A percentile compares a stretch with the other conserved stretches of the same genome.
Conservation (phyloP, 306 rosid genomes). For the Citrullus colocynthis region DNA sequence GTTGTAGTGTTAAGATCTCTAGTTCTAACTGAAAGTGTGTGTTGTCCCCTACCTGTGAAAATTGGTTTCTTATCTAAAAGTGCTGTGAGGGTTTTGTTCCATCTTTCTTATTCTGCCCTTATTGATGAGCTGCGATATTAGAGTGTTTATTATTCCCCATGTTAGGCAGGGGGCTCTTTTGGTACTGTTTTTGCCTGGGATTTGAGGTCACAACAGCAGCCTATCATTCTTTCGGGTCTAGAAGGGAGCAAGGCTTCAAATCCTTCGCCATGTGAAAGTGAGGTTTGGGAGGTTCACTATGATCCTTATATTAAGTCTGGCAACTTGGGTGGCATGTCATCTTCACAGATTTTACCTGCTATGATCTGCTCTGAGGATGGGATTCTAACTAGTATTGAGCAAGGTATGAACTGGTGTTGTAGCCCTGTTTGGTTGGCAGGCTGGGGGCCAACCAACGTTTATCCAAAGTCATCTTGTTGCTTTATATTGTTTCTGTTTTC, state of each 20-base stretch:
- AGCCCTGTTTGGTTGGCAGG: not conserved
- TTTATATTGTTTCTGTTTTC: not conserved
- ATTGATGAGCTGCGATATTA: not conserved
- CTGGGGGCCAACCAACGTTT: not conserved
- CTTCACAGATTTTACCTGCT: conserved; percentile 61
- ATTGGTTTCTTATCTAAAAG: not conserved
- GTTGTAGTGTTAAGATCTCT: not conserved
- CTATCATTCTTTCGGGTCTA: conserved; percentile 65
- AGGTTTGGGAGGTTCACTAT: conserved; percentile 97
- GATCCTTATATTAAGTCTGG: conserved; percentile 47
- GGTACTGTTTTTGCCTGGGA: conserved; percentile 97
- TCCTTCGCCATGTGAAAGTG: conserved; percentile 61
- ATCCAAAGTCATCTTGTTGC: not conserved
- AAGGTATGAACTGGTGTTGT: conserved; percentile 35
- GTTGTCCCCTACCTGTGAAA: not conserved
- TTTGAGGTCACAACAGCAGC: conserved; percentile 80
- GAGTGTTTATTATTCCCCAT: conserved; percentile 1
- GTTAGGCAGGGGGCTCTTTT: conserved; percentile 77
- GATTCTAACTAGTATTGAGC: conserved; percentile 61
- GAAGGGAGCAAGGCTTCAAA: conserved; percentile 33
- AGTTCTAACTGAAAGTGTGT: not conserved
- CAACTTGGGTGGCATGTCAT: conserved; percentile 38
- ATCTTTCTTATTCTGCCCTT: not conserved
- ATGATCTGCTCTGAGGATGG: conserved; percentile 95
- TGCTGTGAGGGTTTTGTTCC: not conserved